Evolutionary conservation across 2,329 filamentous ascomycete genomes (phyloP), one percentile per base, ranked within the genome.

Genomic region (Xylariales sp.): DNA sequence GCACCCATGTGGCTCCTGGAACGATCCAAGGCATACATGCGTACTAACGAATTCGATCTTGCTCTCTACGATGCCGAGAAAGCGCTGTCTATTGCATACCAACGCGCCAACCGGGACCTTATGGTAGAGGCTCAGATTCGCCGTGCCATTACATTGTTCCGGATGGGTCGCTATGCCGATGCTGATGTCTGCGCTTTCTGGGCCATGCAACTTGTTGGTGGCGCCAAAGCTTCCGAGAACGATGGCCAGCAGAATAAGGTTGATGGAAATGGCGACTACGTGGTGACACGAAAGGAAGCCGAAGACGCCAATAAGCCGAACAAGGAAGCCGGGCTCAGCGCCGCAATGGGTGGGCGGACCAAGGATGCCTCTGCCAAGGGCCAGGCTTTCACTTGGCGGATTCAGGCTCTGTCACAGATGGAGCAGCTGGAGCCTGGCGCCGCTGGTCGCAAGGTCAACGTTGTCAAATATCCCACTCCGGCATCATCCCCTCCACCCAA

Each of bases 101-200:
- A 83, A 45, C 83, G 91, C 28, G 85, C 76, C 21, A 85, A 83
- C 52, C 79, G 85, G 35, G 79, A 88, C 47, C 73, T 85, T 20
- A 88, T 96, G 59, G 72, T 81, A 31, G 78, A 88, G n/a, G 83
- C 87, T 2, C 88, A 96, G 53, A 78, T 93, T 52, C 80, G 90
- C 49, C 79, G 91, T 25, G 85, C 79, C 5, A 78, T 95, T 11
- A 76, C 84, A 10, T 70, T 91, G 18, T 85, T 80, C 59, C 77
- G 81, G 33, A 67, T 89, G 28, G 78, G 76, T 23, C 73, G 78
- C 37, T 88, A 81, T 50, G 88, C 83, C 4, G 84, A 96, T 61
- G 83, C 89, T 1, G 75, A 82, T 41, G 76, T 80, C 48, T 78
- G 90, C 46, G 78, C 90, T 15, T 67, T 69, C 14, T 82, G 78